Base-by-base conservation (phyloP, 768 basidiomycete species). In the Chlorophyllum brunneum region DNA sequence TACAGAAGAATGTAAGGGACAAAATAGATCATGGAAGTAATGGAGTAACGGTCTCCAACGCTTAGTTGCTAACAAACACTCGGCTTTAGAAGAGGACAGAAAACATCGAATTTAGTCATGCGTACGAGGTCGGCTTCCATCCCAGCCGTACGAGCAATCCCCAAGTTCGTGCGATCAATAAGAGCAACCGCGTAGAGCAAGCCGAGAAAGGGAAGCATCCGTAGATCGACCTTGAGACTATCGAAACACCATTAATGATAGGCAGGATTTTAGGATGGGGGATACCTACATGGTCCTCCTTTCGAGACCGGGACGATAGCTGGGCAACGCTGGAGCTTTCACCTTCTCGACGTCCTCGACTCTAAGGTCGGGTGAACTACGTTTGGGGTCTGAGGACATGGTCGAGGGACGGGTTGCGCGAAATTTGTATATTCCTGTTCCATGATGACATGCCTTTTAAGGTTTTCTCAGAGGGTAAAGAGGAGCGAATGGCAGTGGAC, bases 131-230 rank as follows among this genome's bases (percentile, higher is more conserved):
- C 65, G n/a, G 45, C 40, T 3, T 67, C 67, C 70, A 72, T 70
- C 23, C 70, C 70, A 9, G 67, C 68, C 8, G 63, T 65, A 18
- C 68, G 61, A 15, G 71, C 71, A 18, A 67, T 59, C 23, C 68
- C 68, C 43, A 71, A 54, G 55, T 71, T 72, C 5, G 67, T 67
- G 18, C 71, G 62, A 54, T 73, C 71, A 45, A 73, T 67, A 33
- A 71, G 56, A 9, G 67, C 66, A n/a, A 71, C 51, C 2, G 70
- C 59, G 54, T 67, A 70, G n/a, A 73, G 58, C 6, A 70, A 51
- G 0, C 65, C 65, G 2, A 72, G 59, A 7, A 72, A 56, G 6
- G 70, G 70, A 9, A 72, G 59, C 56, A 72, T 64, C 10, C 67
- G 65, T 61, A 61, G 65, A 54, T 72, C 70, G 22, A 70, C 56